These are phyloP conservation scores for Cyclocybe cylindracea DNA, from an alignment of 768 basidiomycete genomes.

Conservation along the genomic window DNA sequence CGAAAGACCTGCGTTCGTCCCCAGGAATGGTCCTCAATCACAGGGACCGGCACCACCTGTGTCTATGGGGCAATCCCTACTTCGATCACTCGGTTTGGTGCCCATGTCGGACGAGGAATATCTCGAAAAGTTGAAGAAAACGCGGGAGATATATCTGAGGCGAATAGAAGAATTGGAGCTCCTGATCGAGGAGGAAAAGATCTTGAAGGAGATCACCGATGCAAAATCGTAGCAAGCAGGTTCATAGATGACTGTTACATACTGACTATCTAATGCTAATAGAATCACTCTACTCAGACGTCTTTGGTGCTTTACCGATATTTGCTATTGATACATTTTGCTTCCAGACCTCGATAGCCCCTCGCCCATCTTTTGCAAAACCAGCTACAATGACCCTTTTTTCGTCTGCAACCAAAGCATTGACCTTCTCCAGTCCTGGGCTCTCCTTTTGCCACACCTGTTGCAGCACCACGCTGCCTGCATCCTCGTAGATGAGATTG, in stretches of 20 bases:
- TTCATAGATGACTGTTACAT: constrained; percentile 1
- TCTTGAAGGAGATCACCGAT: constrained; percentile 16
- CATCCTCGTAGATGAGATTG: constrained; percentile 39
- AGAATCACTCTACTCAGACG: not conserved
- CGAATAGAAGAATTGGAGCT: constrained; percentile 61
- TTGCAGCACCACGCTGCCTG: constrained; percentile 40
- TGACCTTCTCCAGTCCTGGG: constrained; percentile 58
- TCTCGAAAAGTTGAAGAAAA: constrained; percentile 53
- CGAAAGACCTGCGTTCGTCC: constrained; percentile 2
- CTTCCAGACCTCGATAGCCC: constrained; percentile 66
- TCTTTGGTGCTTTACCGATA: not conserved
- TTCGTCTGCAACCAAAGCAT: constrained; percentile 53
- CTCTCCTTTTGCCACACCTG: constrained; percentile 49
- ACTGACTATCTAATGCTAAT: constrained; percentile 4
- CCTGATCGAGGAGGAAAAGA: constrained; percentile 36
- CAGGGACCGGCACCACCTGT: not conserved
- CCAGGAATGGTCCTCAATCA: constrained; percentile 3
- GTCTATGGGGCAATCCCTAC: constrained; percentile 39
- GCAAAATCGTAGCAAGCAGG: constrained; percentile 4
- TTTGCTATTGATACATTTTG: constrained; percentile 14
- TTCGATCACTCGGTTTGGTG: constrained; percentile 50
- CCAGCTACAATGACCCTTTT: constrained; percentile 62
- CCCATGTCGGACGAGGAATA: constrained; percentile 76
- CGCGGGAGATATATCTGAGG: constrained; percentile 53
- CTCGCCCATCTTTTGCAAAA: constrained; percentile 55